These are phyloP conservation scores for Daldinia childiae DNA, from an alignment of 495 filamentous ascomycete genomes.

Conservation along the genomic window DNA sequence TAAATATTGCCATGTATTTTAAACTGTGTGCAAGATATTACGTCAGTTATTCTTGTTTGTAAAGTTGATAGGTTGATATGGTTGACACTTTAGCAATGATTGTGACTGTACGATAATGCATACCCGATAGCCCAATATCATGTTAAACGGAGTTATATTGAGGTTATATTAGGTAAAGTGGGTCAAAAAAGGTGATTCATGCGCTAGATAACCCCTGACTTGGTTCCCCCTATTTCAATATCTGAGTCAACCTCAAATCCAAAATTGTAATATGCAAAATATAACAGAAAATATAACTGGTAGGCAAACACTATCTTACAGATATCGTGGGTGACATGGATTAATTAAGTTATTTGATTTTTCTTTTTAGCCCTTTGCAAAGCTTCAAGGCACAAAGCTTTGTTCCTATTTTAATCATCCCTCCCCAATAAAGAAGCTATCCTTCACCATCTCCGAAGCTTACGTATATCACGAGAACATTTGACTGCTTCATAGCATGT, in stretches of 20 bases:
- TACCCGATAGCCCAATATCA: not conserved
- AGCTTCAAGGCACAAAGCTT: too few relatives aligned
- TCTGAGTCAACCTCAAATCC: not conserved
- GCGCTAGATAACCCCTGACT: not conserved
- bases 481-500: not conserved
- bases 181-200: not conserved
- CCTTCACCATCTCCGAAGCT: too few relatives aligned
- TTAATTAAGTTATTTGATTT: too few relatives aligned
- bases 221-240: not conserved
- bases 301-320: too few relatives aligned
- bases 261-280: too few relatives aligned
- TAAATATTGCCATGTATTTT: not conserved
- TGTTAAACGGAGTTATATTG: not conserved
- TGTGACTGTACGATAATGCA: not conserved
- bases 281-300: too few relatives aligned
- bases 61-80: not conserved
- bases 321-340: too few relatives aligned
- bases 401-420: too few relatives aligned
- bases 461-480: not conserved
- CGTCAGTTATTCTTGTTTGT: conserved; percentile 4
- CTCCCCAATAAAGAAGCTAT: too few relatives aligned
- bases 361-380: too few relatives aligned
- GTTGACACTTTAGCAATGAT: not conserved
- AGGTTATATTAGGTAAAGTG: not conserved
- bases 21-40: not conserved